phyloP scores from a whole-genome alignment of 139 green algal genomes.

The Coelastrella sp. region DNA sequence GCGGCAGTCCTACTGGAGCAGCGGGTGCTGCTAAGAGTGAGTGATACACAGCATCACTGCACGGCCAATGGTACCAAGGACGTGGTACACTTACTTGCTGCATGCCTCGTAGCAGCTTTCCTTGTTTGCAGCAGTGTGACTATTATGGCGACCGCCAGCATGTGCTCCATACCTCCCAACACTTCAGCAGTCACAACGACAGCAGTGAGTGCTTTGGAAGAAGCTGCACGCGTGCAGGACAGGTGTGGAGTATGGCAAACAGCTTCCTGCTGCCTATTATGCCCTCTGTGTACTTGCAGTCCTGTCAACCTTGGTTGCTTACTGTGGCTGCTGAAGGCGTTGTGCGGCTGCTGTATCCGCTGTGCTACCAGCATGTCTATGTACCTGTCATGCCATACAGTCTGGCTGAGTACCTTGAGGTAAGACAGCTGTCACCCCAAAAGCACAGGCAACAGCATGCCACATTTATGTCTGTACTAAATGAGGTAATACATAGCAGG shows the following conservation, averaged over 20 bases:
- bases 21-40: slow-evolving; percentile 57
- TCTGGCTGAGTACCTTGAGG: slow-evolving; percentile 64
- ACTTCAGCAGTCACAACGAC: too few species aligned
- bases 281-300: slow-evolving; percentile 15
- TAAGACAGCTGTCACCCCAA: neutral
- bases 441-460: neutral
- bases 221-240: neutral
- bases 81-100: too few species aligned
- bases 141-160: too few species aligned
- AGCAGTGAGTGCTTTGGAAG: too few species aligned
- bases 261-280: neutral
- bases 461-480: neutral
- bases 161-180: too few species aligned
- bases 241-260: neutral
- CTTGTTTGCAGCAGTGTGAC: neutral
- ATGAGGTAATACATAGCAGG: neutral
- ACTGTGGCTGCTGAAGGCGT: slow-evolving; percentile 53
- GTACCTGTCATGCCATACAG: slow-evolving; percentile 61
- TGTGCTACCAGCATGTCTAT: slow-evolving; percentile 65
- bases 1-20: slow-evolving; percentile 65
- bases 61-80: too few species aligned
- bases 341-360: slow-evolving; percentile 62
- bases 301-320: slow-evolving; percentile 50
- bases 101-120: neutral
- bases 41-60: neutral